Evolutionary conservation across 345 rosid species (phyloP).

Genomic region (Lepidium africanum): DNA sequence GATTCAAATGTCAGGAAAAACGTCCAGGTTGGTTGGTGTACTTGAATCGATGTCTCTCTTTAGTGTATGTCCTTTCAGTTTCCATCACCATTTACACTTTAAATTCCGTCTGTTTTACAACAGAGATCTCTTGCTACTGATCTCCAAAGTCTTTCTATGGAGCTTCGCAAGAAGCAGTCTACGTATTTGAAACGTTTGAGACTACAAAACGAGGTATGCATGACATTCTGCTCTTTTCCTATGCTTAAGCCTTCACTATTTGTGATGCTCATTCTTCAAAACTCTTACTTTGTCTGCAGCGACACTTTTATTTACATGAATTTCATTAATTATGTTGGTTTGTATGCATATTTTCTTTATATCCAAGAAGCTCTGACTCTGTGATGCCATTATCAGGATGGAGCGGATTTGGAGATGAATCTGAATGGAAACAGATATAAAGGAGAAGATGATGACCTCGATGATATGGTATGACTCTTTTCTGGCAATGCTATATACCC

Average conservation of each 20-base stretch:
- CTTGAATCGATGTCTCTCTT: not conserved
- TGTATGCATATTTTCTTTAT: not conserved
- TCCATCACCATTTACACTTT: not conserved
- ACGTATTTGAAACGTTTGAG: constrained; percentile 83
- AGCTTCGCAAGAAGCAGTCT: constrained; percentile 92
- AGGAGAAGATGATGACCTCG: constrained; percentile 65
- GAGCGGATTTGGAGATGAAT: constrained; percentile 84
- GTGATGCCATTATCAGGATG: constrained; percentile 60
- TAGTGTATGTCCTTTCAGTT: not conserved
- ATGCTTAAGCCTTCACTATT: not conserved
- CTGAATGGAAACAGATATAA: constrained; percentile 55
- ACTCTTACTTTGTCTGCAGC: not conserved
- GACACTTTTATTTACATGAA: not conserved
- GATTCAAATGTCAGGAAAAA: constrained; percentile 93
- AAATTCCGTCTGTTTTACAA: not conserved
- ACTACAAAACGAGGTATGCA: constrained; percentile 74
- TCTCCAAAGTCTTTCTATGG: constrained; percentile 84
- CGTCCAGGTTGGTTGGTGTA: constrained; percentile 63
- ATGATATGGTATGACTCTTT: constrained; percentile 56
- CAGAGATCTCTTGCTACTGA: constrained; percentile 93
- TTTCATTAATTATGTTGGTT: not conserved
- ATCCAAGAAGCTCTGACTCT: not conserved
- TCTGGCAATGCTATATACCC: not conserved
- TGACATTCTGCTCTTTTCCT: not conserved
- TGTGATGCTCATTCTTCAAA: not conserved